Base-by-base conservation (phyloP, 768 basidiomycete species). In the Lactifluus piperatus region DNA sequence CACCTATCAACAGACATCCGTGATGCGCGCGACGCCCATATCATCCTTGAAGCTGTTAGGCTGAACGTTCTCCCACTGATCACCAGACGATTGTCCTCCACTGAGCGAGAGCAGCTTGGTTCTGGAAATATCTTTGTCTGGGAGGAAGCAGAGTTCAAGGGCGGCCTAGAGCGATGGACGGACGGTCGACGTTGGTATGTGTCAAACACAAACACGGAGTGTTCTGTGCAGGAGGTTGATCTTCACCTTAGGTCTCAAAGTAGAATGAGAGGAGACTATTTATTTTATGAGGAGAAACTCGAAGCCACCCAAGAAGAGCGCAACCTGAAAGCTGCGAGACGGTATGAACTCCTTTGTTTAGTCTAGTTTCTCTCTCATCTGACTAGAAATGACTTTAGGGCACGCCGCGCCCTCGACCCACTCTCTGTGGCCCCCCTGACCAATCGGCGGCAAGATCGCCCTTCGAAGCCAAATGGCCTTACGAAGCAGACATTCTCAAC, bases 401-500 rank as follows among this genome's bases (percentile, higher is more conserved):
- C 81, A 16, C 77, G 75, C 48, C 75, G 81, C 52, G 81, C 81
- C 54, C 76, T 83, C 46, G 83, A 86, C 71, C 83, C 85, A 18
- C 77, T 75, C 59, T 79, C 79, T 45, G 71, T 77, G 37, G 72
- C 81, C 18, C 80, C 83, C 50, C 75, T 84, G 16, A 81, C 82
- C 29, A 80, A 81, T 54, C 79, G 85, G 68, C 77, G 88, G 62
- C 88, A 87, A 70, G 86, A 89, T 68, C 75, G 88, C 8, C 88
- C 88, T 11, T 82, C 86, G 37, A 88, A 89, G 64, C 83, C 82
- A 16, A 82, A 86, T 62, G 88, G 88, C n/a, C 76, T 91, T 52
- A 91, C 88, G 44, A 91, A 91, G 73, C 88, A 91, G 68, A 91
- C 88, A 0, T 90, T 89, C 67, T 89, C 87, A 8, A 88, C 87